Conservation (phyloP, 2,329 filamentous ascomycete species). For the Aaosphaeria arxii region DNA sequence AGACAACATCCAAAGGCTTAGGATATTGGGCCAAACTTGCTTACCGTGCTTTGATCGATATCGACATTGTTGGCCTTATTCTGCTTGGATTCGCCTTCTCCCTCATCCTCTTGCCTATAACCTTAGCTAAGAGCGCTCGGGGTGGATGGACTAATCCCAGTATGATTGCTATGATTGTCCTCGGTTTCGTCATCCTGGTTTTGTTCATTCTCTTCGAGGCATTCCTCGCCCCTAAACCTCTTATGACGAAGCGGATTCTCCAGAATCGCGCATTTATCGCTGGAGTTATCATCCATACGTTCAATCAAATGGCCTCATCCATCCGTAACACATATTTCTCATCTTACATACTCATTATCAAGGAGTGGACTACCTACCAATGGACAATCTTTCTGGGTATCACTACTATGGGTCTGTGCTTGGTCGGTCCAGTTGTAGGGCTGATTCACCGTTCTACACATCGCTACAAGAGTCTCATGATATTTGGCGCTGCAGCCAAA, state of each 20-base stretch:
- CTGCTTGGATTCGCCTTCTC: background rate
- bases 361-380: background rate
- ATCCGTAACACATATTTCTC: background rate
- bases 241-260: background rate
- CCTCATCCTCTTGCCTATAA: background rate
- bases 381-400: background rate
- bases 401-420: background rate
- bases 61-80: background rate
- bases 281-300: background rate
- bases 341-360: background rate
- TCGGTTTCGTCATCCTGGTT: background rate
- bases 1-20: background rate
- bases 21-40: background rate
- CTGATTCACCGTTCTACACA: background rate
- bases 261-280: background rate
- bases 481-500: background rate
- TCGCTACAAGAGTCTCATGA: background rate
- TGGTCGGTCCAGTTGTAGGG: background rate
- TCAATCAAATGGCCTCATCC: background rate
- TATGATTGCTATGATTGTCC: background rate
- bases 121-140: background rate
- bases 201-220: background rate
- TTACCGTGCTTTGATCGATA: background rate
- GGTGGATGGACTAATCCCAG: background rate
- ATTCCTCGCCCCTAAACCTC: background rate